A percentile compares a stretch with the other conserved stretches of the same genome.
Evolutionary conservation across 208 protist genomes (phyloP).

Genomic region (Acanthamoeba healyi): DNA sequence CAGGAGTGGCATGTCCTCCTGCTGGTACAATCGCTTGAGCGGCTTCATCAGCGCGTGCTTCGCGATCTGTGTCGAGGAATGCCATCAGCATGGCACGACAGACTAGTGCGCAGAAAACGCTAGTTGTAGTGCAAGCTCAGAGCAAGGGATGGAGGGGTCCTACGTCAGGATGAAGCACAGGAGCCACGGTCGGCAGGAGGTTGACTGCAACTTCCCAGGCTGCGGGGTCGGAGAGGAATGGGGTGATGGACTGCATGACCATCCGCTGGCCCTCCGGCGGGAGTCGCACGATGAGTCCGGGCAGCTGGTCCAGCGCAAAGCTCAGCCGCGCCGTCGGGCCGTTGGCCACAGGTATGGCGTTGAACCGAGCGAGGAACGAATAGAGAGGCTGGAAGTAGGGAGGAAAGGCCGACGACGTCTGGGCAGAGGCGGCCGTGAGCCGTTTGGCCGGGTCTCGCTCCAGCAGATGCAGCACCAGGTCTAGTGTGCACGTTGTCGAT

Average conservation of each 20-base stretch:
- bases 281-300: neutral
- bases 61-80: neutral
- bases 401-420: neutral
- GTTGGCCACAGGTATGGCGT: neutral
- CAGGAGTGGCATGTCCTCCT: neutral
- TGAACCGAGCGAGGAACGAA: slow-evolving; percentile 16
- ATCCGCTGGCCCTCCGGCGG: slow-evolving; percentile 20
- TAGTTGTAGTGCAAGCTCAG: no score
- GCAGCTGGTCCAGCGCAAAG: slow-evolving; percentile 12
- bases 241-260: neutral
- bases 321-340: neutral
- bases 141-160: neutral
- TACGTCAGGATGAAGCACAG: neutral
- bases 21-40: slow-evolving; percentile 38
- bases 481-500: neutral
- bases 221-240: neutral
- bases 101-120: no score
- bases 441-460: neutral
- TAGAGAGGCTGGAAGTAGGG: slow-evolving; percentile 42
- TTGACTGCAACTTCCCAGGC: neutral
- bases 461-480: neutral
- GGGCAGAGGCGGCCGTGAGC: neutral
- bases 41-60: neutral
- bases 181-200: slow-evolving; percentile 5
- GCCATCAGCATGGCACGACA: no score